Conservation (phyloP, 805 yeast species). For the Pichia rugopelliculosa region DNA sequence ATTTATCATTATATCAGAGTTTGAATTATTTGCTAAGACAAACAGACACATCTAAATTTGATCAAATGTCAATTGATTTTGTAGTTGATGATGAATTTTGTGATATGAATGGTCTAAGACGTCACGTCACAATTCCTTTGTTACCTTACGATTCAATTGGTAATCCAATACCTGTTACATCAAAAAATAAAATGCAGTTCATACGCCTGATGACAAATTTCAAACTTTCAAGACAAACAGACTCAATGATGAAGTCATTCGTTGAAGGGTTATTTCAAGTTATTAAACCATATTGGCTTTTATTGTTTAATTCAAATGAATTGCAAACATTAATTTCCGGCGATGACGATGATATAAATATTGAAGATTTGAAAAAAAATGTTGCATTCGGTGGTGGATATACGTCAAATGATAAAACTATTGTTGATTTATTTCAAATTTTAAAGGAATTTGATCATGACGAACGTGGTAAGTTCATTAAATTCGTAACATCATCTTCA, state of each 20-base stretch:
- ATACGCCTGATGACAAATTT: constrained; percentile 72
- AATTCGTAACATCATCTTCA: constrained; percentile 89
- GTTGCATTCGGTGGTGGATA: constrained; percentile 60
- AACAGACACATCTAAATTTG: constrained; percentile 44
- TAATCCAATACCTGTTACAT: constrained; percentile 39
- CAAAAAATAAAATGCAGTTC: constrained; percentile 59
- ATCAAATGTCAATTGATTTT: constrained; percentile 57
- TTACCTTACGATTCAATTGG: constrained; percentile 21
- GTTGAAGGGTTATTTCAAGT: constrained; percentile 64
- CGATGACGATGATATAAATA: constrained; percentile 59
- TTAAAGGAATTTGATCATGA: constrained; percentile 56
- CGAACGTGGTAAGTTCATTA: constrained; percentile 61
- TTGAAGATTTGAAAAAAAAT: constrained; percentile 58
- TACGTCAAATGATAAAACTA: constrained; percentile 46
- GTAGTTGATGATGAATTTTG: constrained; percentile 47
- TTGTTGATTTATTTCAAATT: constrained; percentile 66
- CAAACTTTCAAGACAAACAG: constrained; percentile 58
- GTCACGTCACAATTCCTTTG: constrained; percentile 45
- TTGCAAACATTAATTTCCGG: constrained; percentile 81
- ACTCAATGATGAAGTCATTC: constrained; percentile 54
- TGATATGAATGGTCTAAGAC: constrained; percentile 10
- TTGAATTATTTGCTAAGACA: constrained; percentile 55
- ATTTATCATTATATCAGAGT: constrained; percentile 55
- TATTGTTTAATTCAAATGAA: constrained; percentile 79
- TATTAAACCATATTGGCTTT: constrained; percentile 68